Conservation (phyloP, 441 rosid species). For the Melastoma candidum region DNA sequence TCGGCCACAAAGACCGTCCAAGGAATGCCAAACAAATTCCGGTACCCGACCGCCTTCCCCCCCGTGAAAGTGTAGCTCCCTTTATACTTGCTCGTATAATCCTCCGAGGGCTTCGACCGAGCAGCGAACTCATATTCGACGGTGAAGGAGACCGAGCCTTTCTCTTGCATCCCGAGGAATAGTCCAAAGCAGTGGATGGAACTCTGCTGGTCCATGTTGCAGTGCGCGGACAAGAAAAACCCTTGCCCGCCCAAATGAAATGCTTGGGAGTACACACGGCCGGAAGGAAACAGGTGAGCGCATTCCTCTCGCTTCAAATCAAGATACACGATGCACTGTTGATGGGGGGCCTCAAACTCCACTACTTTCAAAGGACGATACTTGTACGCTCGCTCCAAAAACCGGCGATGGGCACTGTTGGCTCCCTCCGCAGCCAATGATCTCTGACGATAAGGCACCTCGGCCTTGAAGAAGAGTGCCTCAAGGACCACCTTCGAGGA, state of each 20-base stretch:
- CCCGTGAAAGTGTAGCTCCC: no score
- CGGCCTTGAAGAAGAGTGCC: conserved; percentile 22
- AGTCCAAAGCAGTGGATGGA: no score
- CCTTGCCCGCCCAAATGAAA: conserved; percentile 7
- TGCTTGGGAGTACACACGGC: conserved; percentile 19
- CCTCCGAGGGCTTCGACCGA: not conserved
- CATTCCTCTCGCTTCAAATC: conserved; percentile 9
- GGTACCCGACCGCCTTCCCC: not conserved
- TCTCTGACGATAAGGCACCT: conserved; percentile 16
- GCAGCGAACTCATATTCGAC: no score
- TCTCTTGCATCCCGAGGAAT: no score
- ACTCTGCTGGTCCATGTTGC: no score
- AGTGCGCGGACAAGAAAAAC: no score
- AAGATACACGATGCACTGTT: conserved; percentile 16
- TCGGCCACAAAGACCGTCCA: no score
- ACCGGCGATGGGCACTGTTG: conserved; percentile 9
- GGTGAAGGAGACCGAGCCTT: no score
- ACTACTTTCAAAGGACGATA: conserved; percentile 18
- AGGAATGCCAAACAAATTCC: no score
- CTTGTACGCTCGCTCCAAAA: conserved; percentile 16
- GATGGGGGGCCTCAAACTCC: conserved; percentile 17
- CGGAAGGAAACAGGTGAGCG: conserved; percentile 12
- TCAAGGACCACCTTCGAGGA: conserved; percentile 16
- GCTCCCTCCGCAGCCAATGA: conserved; percentile 18
- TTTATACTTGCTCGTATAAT: conserved; percentile 1